These are phyloP conservation scores for Colletotrichum salicis DNA, from an alignment of 2,329 filamentous ascomycete species.

Conservation along the genomic window DNA sequence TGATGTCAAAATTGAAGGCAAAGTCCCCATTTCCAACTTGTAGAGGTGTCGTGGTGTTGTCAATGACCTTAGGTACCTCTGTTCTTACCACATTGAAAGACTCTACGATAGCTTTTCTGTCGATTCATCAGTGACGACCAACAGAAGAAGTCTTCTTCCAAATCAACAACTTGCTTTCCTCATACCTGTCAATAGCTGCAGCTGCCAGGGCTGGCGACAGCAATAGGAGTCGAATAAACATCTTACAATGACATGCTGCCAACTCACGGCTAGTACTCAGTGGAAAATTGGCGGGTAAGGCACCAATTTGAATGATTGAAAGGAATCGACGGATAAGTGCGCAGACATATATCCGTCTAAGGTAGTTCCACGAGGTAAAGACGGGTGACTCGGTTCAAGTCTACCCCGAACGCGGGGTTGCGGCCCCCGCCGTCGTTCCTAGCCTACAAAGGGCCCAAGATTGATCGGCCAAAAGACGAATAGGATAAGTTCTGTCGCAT, in stretches of 20 bases:
- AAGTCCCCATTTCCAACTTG: slow-evolving; percentile 62
- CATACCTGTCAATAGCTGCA: slow-evolving; percentile 1
- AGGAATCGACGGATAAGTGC: not conserved
- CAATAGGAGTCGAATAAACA: not conserved
- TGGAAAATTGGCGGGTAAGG: not conserved
- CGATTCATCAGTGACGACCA: not conserved
- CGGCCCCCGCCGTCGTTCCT: not conserved
- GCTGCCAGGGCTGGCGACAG: not conserved
- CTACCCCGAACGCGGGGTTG: slow-evolving; percentile 11
- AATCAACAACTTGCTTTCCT: no score
- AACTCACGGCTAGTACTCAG: not conserved
- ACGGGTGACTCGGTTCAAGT: slow-evolving; percentile 5
- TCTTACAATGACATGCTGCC: not conserved
- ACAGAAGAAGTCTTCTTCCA: not conserved
- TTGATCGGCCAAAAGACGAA: not conserved
- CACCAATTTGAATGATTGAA: not conserved
- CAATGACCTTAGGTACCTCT: no score
- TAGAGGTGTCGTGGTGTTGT: slow-evolving; percentile 40
- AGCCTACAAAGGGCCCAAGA: not conserved
- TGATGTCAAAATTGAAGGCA: slow-evolving; percentile 58
- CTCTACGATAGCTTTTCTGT: not conserved
- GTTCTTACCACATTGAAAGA: not conserved
- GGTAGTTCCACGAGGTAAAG: not conserved
- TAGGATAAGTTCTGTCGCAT: not conserved
- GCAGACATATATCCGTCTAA: not conserved